A percentile compares a stretch with the other conserved stretches of the same genome.
phyloP scores from a whole-genome alignment of 176 grass and related monocot genomes.

The Oryza meyeriana region DNA sequence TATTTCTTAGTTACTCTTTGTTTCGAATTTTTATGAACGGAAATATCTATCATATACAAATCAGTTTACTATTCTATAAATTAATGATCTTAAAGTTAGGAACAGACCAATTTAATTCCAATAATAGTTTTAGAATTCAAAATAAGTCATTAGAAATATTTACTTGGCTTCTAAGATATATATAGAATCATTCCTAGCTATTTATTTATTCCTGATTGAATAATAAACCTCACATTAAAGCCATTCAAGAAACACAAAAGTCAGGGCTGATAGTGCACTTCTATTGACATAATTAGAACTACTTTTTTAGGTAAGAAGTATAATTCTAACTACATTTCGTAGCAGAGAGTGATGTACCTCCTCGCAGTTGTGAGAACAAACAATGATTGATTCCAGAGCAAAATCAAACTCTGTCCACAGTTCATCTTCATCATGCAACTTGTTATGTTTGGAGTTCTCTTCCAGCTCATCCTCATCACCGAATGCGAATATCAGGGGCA shows the following conservation, averaged over 20 bases:
- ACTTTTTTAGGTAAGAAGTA: not conserved
- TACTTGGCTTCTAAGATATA: not conserved
- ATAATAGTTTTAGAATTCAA: not conserved
- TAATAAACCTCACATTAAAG: not conserved
- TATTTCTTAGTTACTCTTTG: not conserved
- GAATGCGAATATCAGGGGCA: slow-evolving; percentile 32
- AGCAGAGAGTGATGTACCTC: slow-evolving; percentile 33
- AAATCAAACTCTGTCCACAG: slow-evolving; percentile 16
- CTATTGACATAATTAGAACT: not conserved
- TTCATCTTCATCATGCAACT: slow-evolving; percentile 25
- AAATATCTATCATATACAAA: not conserved
- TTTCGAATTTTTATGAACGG: not conserved
- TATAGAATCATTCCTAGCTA: not conserved
- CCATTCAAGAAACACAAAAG: not conserved
- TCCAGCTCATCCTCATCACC: slow-evolving; percentile 7
- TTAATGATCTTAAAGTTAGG: not conserved
- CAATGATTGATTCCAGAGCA: not conserved
- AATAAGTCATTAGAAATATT: too few species aligned
- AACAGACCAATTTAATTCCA: not conserved
- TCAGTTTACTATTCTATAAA: not conserved
- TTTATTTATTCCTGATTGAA: not conserved
- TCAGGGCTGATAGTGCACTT: not conserved
- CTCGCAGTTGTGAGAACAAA: not conserved
- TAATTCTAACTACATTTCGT: not conserved
- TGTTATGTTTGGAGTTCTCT: not conserved